Conservation (phyloP, 495 filamentous ascomycete genomes). For the Trichoderma orchidacearum region DNA sequence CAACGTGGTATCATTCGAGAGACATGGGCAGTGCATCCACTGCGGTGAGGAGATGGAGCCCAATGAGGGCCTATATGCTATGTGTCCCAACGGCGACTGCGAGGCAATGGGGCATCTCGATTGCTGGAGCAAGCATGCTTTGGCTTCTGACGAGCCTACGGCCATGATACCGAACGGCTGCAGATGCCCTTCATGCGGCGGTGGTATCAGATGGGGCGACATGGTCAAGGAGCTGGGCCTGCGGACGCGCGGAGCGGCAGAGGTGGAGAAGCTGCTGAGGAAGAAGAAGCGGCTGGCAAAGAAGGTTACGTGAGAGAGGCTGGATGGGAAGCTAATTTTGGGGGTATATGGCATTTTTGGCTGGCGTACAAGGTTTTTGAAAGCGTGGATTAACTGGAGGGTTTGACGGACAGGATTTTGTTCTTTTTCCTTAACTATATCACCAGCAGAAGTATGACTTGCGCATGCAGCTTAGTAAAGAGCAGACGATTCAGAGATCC, state of each 20-base stretch:
- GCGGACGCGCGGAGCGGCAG: conserved; percentile 50
- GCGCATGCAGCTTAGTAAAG: too few relatives aligned
- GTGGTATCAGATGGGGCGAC: conserved; percentile 52
- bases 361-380: too few relatives aligned
- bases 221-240: conserved; percentile 74
- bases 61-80: conserved; percentile 39
- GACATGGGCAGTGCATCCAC: conserved; percentile 45
- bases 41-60: conserved; percentile 40
- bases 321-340: conserved; percentile 5
- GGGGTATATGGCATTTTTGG: too few relatives aligned
- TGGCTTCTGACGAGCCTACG: conserved; percentile 28
- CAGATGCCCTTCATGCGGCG: conserved; percentile 56
- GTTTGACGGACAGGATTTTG: too few relatives aligned
- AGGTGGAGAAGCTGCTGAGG: conserved; percentile 50
- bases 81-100: conserved; percentile 58
- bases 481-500: too few relatives aligned
- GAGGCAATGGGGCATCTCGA: conserved; percentile 55
- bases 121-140: conserved; percentile 59
- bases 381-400: too few relatives aligned
- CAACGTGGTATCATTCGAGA: conserved; percentile 45
- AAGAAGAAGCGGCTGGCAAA: conserved; percentile 24
- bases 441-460: too few relatives aligned
- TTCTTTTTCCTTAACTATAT: too few relatives aligned
- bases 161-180: conserved; percentile 55
- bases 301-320: conserved; percentile 5